A percentile compares a stretch with the other conserved stretches of the same genome.
Evolutionary conservation across 495 filamentous ascomycete genomes (phyloP).

Genomic region (Haplographium delicatum): DNA sequence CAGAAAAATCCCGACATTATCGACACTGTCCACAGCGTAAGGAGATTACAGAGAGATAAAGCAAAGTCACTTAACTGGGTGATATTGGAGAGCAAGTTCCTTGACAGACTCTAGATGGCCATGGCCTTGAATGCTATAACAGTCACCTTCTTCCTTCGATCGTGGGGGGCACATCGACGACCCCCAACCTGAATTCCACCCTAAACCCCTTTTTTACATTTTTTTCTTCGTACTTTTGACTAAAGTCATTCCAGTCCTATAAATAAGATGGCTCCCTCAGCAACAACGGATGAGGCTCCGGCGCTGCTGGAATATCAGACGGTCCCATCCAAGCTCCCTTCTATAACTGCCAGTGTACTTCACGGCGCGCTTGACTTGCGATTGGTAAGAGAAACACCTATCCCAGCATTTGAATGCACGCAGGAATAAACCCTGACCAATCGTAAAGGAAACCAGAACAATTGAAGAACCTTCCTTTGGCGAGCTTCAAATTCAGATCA

Average conservation of each 20-base stretch:
- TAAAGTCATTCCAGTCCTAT: constrained; percentile 2
- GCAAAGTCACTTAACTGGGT: constrained; percentile 3
- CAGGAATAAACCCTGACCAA: constrained; percentile 23
- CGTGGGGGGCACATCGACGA: too few species aligned
- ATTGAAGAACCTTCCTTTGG: constrained; percentile 41
- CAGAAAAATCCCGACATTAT: constrained; percentile 8
- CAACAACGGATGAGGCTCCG: constrained; percentile 10
- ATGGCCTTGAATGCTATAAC: background rate
- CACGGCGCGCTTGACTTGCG: constrained; percentile 45
- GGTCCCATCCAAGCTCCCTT: constrained; percentile 8
- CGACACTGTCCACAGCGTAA: background rate
- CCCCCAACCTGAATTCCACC: background rate
- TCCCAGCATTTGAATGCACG: constrained; percentile 21
- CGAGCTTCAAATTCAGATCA: constrained; percentile 70
- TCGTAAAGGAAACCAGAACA: constrained; percentile 38
- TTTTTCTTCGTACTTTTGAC: background rate
- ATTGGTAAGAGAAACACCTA: constrained; percentile 35
- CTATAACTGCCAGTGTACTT: constrained; percentile 40
- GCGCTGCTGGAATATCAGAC: background rate
- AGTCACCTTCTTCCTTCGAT: too few species aligned
- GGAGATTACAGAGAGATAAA: background rate
- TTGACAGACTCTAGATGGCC: background rate
- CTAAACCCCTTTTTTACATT: background rate
- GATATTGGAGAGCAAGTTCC: background rate
- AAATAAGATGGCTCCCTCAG: constrained; percentile 19